Evolutionary conservation across 2,329 filamentous ascomycete species (phyloP).

Genomic region (Hymenoscyphus infarciens): DNA sequence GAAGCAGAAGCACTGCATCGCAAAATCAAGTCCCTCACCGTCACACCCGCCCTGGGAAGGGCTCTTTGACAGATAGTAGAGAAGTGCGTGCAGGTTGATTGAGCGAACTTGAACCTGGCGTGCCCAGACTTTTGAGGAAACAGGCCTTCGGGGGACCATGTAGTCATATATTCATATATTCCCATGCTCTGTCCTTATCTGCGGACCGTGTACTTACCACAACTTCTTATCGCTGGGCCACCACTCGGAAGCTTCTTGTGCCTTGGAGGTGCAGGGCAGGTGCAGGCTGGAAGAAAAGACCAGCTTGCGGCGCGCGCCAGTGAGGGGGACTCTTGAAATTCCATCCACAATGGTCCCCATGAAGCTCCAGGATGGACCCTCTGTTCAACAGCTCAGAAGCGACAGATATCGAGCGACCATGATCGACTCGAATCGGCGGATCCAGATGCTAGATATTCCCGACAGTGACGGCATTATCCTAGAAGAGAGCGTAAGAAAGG

Average conservation of each 20-base stretch:
- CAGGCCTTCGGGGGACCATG: neutral
- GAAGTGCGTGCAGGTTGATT: neutral
- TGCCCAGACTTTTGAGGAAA: neutral
- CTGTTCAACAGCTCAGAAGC: too few species aligned
- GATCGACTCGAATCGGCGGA: neutral
- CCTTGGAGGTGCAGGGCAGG: conserved; percentile 9
- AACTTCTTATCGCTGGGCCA: conserved; percentile 11
- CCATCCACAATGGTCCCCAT: neutral
- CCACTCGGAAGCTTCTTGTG: conserved; percentile 11
- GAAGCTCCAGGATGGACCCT: too few species aligned
- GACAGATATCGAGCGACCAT: neutral
- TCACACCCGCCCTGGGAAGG: neutral
- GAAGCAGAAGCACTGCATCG: neutral
- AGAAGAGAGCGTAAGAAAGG: neutral
- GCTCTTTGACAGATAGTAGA: neutral
- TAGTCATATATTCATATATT: conserved; percentile 7
- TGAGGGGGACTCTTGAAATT: neutral
- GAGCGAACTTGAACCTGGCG: neutral
- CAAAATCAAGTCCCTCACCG: neutral
- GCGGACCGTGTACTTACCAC: neutral
- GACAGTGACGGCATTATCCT: neutral
- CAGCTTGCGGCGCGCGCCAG: neutral
- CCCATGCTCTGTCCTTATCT: conserved; percentile 12
- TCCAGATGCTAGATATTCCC: neutral
- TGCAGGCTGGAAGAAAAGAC: neutral